Evolutionary conservation across 1,284 basidiomycete genomes (phyloP), one percentile per base, ranked within the genome.

Genomic region (Lentinus polychrous): DNA sequence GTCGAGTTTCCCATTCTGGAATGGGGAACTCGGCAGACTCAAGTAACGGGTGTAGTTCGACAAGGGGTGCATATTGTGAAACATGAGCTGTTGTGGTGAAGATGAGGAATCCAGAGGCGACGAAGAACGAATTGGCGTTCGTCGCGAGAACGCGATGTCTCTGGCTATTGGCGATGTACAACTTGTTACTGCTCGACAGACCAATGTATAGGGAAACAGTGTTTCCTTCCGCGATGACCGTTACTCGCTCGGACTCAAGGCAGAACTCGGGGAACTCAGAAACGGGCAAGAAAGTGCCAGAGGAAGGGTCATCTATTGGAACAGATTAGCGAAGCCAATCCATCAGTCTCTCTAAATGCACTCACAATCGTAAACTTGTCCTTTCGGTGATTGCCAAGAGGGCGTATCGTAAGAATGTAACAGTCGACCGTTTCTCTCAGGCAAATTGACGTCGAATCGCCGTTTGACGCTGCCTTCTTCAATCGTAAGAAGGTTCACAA

Each of bases 1-100:
- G 75, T 37, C 94, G 75, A 14, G 73, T 78, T 57, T 89, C 83
- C 84, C 83, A 89, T 44, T 67, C 62, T 12, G 68, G 64, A 15
- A 74, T 61, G 1, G 66, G 58, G 12, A 54, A 40, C 6, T 51
- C 52, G 2, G 50, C 32, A n/a, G 41, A 41, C 39, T 53, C 50
- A 12, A 75, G 54, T 0, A 68, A 51, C 0, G 51, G 37, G 1
- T 52, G 46, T 10, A 86, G 51, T 0, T 60, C 55, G 1, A 58
- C 49, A 6, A 89, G 57, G 1, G 90, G 83, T 0, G 81, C 77
- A 60, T 94, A 98, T 34, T 81, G 76, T 0, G 81, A 85, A 42
- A 90, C 82, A 60, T 99, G 95, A 0, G 90, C 69, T 3, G 81
- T 83, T 0, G 91, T 93, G 1, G 91, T 94, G 69, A 83, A 96